Evolutionary conservation across 73 alveolate genomes (phyloP), one percentile per base, ranked within the genome.

Genomic region (Paraurostyla sp.): DNA sequence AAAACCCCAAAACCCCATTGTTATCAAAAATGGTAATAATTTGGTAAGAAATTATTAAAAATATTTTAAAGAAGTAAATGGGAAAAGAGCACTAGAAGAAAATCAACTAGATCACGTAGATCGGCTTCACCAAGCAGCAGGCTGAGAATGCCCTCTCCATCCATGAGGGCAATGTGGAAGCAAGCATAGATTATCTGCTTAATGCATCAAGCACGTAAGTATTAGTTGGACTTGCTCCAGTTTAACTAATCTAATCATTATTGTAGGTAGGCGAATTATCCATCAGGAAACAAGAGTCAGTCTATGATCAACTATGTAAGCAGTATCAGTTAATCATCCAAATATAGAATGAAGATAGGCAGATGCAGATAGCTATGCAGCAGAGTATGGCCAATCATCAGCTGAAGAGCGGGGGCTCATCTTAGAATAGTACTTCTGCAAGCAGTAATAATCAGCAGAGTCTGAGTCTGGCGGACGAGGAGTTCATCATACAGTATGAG

Each of bases 401-500:
- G 30, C 9, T 27, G 13, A 54, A 18, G 15, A 35, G 69, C 13
- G 69, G 69, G 23, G 27, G 69, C 15, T 18, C 9, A 54, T n/a
- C 69, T n/a, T n/a, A 6, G 69, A 13, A 9, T 13, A 54, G 69
- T 54, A 54, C 69, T n/a, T 18, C 27, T 54, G 27, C 9, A 20
- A 54, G 36, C 6, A 20, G 40, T 7, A 54, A 54, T 54, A 25
- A 36, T 25, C 6, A 38, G 3, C 29, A 18, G 25, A 65, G 41
- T 65, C 41, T 9, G 58, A 65, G 25, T 23, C 36, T 38, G 9
- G 15, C 41, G 35, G 78, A 54, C 7, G 89, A 78, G 6, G 78
- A 51, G 29, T 45, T 78, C 43, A 43, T 78, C 30, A 27, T 54
- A 9, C 38, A 78, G 25, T 78, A 51, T n/a, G 89, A 78, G 40